Conservation (phyloP, 805 yeast genomes). For the Saccharomycopsis sp. region DNA sequence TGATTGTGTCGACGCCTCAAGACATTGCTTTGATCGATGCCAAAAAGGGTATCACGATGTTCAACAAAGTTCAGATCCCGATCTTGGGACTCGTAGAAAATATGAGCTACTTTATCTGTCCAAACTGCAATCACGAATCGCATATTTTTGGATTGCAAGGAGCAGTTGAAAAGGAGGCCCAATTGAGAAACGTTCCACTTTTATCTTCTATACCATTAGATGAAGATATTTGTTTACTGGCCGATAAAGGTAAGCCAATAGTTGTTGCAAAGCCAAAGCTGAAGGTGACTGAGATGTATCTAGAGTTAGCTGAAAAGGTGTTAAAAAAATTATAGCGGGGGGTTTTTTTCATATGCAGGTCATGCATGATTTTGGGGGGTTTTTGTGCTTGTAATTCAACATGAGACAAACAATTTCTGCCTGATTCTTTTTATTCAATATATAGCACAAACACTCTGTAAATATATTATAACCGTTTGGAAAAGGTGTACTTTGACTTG, state of each 20-base stretch:
- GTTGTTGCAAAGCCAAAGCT: conserved; percentile 39
- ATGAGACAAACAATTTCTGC: neutral
- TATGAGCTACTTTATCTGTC: conserved; percentile 73
- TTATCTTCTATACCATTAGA: conserved; percentile 66
- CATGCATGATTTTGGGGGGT: neutral
- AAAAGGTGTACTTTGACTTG: too few species aligned
- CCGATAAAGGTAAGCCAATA: conserved; percentile 63
- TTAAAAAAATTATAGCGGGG: conserved; percentile 22
- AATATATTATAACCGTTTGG: too few species aligned
- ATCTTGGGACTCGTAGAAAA: conserved; percentile 74
- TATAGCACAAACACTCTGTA: neutral
- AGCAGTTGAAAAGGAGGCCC: conserved; percentile 45
- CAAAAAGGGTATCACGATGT: conserved; percentile 74
- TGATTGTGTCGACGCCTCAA: conserved; percentile 81
- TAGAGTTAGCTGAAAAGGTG: conserved; percentile 40
- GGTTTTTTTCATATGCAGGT: neutral
- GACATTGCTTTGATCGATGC: conserved; percentile 80
- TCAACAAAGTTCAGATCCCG: conserved; percentile 63
- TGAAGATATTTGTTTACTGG: conserved; percentile 48
- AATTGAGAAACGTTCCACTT: conserved; percentile 40
- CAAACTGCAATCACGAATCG: conserved; percentile 65
- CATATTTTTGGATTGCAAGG: conserved; percentile 64
- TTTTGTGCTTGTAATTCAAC: neutral
- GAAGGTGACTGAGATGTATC: conserved; percentile 37
- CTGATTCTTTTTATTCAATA: neutral